Conservation (phyloP, 139 green algal species). For the Closterium sp. region DNA sequence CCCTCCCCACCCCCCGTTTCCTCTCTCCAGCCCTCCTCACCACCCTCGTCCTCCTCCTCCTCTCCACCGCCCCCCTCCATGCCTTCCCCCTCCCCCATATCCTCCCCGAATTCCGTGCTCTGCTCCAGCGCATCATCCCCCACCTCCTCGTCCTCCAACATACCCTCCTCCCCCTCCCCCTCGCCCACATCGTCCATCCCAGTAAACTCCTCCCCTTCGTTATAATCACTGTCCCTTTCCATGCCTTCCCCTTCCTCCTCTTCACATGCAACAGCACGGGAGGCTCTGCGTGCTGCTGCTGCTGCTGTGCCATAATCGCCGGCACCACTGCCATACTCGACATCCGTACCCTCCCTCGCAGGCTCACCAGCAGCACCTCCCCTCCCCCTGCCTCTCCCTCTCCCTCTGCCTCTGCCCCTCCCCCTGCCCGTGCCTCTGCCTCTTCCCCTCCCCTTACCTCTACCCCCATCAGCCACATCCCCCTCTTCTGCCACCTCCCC, state of each 20-base stretch:
- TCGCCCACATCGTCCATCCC: background rate
- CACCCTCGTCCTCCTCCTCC: background rate
- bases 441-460: background rate
- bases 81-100: background rate
- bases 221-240: conserved; percentile 1
- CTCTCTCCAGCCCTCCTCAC: background rate
- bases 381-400: conserved; percentile 7
- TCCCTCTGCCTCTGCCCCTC: background rate
- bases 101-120: background rate
- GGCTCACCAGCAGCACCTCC: background rate
- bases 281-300: background rate
- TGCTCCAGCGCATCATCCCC: background rate
- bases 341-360: background rate
- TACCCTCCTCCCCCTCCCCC: background rate
- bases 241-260: background rate
- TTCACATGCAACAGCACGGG: background rate
- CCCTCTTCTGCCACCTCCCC: background rate
- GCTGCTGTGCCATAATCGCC: background rate
- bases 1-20: background rate
- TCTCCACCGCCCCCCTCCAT: background rate
- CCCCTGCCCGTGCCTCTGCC: background rate
- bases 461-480: background rate
- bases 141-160: background rate
- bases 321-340: background rate
- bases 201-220: background rate